These are phyloP conservation scores for Plantago ovata DNA, from an alignment of 257 asterid species.

Conservation along the genomic window DNA sequence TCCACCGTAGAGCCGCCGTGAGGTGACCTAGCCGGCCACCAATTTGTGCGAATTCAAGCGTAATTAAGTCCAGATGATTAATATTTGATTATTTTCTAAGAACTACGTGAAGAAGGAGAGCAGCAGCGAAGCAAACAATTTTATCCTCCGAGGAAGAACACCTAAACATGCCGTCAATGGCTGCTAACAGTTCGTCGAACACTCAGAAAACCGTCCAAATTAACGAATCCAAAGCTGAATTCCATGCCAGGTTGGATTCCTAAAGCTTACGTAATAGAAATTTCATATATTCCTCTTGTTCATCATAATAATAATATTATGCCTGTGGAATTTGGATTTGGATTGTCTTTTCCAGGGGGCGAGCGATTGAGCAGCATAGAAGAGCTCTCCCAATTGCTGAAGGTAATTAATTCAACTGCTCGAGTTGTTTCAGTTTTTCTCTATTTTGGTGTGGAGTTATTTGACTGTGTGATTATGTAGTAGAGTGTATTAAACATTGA, in stretches of 20 bases:
- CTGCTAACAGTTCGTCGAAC: slow-evolving; percentile 34
- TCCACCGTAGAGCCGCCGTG: too few relatives aligned
- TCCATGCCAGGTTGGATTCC: slow-evolving; percentile 36
- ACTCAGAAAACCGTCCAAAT: slow-evolving; percentile 28
- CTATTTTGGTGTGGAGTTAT: background rate
- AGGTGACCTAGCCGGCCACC: too few relatives aligned
- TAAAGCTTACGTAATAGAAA: too few relatives aligned
- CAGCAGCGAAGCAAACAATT: too few relatives aligned
- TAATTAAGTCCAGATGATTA: too few relatives aligned
- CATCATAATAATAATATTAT: too few relatives aligned
- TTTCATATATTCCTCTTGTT: too few relatives aligned
- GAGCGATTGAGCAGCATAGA: slow-evolving; percentile 57
- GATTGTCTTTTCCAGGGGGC: slow-evolving; percentile 43
- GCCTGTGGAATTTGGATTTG: background rate
- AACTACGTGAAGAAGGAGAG: too few relatives aligned
- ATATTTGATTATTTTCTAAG: too few relatives aligned
- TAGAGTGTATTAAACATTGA: too few relatives aligned
- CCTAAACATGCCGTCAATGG: slow-evolving; percentile 74
- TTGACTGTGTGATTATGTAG: background rate
- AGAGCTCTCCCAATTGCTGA: slow-evolving; percentile 79
- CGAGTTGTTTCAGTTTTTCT: background rate
- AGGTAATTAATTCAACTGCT: slow-evolving; percentile 32
- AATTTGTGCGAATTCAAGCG: too few relatives aligned
- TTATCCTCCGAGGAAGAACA: too few relatives aligned
- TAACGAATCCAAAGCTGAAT: slow-evolving; percentile 36